Evolutionary conservation across 768 basidiomycete genomes (phyloP).

Genomic region (Leccinum olivaceopallidum): DNA sequence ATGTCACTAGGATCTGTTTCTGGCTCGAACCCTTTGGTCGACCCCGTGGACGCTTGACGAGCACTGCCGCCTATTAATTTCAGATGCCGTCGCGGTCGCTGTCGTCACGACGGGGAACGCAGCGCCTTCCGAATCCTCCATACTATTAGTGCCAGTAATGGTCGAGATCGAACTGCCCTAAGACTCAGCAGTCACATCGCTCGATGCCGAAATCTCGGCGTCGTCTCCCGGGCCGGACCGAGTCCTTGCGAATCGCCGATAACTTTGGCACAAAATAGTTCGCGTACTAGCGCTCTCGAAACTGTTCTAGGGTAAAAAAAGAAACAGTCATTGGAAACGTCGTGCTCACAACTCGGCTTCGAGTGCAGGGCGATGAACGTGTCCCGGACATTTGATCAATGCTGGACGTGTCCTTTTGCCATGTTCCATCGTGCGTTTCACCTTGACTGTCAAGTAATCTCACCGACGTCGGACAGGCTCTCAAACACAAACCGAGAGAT

Average conservation of each 20-base stretch:
- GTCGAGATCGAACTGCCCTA: slow-evolving; percentile 31
- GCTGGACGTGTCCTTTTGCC: slow-evolving; percentile 12
- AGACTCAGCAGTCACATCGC: slow-evolving; percentile 11
- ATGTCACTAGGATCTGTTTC: slow-evolving; percentile 16
- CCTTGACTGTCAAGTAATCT: too few relatives aligned
- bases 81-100: not conserved
- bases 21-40: slow-evolving; percentile 22
- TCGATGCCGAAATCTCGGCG: slow-evolving; percentile 33
- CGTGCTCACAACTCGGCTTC: slow-evolving; percentile 60
- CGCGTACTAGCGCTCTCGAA: slow-evolving; percentile 67
- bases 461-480: slow-evolving; percentile 11
- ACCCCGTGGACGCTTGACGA: slow-evolving; percentile 16
- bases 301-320: slow-evolving; percentile 40
- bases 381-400: slow-evolving; percentile 93
- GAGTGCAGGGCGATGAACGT: slow-evolving; percentile 92
- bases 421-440: too few relatives aligned
- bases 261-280: slow-evolving; percentile 64
- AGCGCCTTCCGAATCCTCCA: not conserved
- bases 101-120: not conserved
- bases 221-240: slow-evolving; percentile 5
- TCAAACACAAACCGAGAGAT: slow-evolving; percentile 29
- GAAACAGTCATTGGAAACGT: not conserved
- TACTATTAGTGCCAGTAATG: slow-evolving; percentile 14
- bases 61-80: not conserved
- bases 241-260: slow-evolving; percentile 38